Evolutionary conservation across 2,329 filamentous ascomycete species (phyloP).

Genomic region (Monilinia polystroma): DNA sequence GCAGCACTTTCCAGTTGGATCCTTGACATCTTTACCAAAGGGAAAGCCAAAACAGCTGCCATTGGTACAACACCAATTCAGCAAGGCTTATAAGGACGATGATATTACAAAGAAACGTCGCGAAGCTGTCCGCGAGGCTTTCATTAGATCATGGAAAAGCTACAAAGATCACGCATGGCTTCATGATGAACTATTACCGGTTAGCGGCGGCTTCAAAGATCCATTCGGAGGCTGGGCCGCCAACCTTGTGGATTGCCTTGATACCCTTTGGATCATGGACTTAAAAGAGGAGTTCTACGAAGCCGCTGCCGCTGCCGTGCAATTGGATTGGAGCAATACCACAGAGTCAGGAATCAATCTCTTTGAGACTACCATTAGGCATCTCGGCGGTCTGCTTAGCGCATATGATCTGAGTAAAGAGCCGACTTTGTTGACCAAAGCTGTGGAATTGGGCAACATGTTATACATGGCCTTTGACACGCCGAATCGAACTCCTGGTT

Average conservation of each 20-base stretch:
- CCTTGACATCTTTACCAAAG: no score
- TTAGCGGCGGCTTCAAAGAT: slow-evolving; percentile 64
- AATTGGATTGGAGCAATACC: slow-evolving; percentile 47
- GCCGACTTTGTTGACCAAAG: slow-evolving; percentile 36
- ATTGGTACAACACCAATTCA: no score
- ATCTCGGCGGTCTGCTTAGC: slow-evolving; percentile 42
- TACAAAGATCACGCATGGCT: no score
- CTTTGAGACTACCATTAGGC: slow-evolving; percentile 44
- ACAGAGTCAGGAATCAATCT: slow-evolving; percentile 35
- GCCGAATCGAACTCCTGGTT: slow-evolving; percentile 19
- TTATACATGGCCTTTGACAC: slow-evolving; percentile 46
- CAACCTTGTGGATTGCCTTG: slow-evolving; percentile 75
- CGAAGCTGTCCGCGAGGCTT: no score
- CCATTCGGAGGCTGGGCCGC: slow-evolving; percentile 90
- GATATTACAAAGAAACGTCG: no score
- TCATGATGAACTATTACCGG: no score
- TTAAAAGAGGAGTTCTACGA: slow-evolving; percentile 70
- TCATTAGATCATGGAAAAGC: no score
- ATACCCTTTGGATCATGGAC: slow-evolving; percentile 83
- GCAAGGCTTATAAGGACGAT: no score
- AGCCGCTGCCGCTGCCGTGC: slow-evolving; percentile 53
- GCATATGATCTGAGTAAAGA: slow-evolving; percentile 40
- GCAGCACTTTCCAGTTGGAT: no score
- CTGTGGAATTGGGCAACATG: slow-evolving; percentile 37
- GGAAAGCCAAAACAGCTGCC: no score